Evolutionary conservation across 202 grass and related monocot genomes (phyloP).

Genomic region (Miscanthus sacchariflorus): DNA sequence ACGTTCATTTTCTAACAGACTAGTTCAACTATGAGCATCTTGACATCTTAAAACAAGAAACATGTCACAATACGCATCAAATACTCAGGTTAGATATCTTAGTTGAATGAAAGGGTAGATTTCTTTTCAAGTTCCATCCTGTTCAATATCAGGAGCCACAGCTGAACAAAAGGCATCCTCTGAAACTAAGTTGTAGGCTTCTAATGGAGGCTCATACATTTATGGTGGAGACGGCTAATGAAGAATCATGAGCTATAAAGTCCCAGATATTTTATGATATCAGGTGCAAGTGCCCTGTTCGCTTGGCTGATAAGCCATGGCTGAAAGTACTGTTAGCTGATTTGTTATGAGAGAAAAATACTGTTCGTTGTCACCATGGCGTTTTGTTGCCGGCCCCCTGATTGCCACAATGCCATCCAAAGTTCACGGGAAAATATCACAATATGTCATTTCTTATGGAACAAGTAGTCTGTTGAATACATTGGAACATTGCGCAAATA

Average conservation of each 20-base stretch:
- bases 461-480: not conserved
- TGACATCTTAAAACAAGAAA: constrained; percentile 4
- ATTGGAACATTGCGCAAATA: not conserved
- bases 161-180: not conserved
- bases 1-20: not conserved
- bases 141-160: not conserved
- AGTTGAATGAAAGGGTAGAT: not conserved
- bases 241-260: constrained; percentile 6
- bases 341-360: no score
- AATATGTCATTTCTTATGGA: not conserved
- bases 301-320: no score
- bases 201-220: not conserved
- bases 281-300: not conserved
- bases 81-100: not conserved
- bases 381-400: no score
- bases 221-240: not conserved
- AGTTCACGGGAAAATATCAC: not conserved
- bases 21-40: not conserved
- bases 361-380: no score
- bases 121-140: not conserved
- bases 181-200: constrained; percentile 13
- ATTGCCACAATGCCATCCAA: no score
- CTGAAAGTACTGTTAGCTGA: no score
- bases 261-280: not conserved
- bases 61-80: not conserved